A percentile compares a stretch with the other conserved stretches of the same genome.
Conservation (phyloP, 371 early-diverging fungal species). For the Mortierella sp. region DNA sequence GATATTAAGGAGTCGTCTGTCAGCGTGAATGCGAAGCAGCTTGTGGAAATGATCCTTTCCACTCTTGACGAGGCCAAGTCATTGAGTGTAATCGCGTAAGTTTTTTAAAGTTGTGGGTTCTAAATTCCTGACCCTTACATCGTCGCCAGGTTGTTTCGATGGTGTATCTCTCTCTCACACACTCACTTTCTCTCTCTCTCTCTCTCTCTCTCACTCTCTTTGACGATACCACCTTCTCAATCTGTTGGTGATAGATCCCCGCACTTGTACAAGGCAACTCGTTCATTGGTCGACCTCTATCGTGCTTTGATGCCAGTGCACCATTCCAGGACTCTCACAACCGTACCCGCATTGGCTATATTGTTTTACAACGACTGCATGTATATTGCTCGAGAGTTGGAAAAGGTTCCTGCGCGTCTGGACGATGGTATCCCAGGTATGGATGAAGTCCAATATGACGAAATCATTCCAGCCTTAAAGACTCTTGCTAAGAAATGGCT, state of each 20-base stretch:
- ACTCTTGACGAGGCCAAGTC: slow-evolving; percentile 31
- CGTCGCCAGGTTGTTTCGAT: not conserved
- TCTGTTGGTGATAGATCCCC: slow-evolving; percentile 21
- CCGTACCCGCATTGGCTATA: slow-evolving; percentile 69
- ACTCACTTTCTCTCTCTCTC: too few species aligned
- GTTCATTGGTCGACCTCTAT: slow-evolving; percentile 51
- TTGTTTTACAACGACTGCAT: slow-evolving; percentile 82
- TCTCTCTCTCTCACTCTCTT: not conserved
- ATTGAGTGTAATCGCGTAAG: slow-evolving; percentile 48
- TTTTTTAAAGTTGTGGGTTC: not conserved
- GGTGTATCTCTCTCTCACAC: not conserved
- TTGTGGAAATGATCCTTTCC: slow-evolving; percentile 47
- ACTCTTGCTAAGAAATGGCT: slow-evolving; percentile 59
- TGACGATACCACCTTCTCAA: too few species aligned
- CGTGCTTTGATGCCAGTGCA: slow-evolving; percentile 51
- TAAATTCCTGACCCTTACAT: not conserved
- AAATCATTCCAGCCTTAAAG: slow-evolving; percentile 56
- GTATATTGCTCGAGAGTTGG: slow-evolving; percentile 68
- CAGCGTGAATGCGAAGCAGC: slow-evolving; percentile 32
- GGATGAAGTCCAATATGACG: slow-evolving; percentile 62
- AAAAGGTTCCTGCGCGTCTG: slow-evolving; percentile 24
- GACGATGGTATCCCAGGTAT: slow-evolving; percentile 50
- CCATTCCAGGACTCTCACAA: slow-evolving; percentile 39
- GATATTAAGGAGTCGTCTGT: slow-evolving; percentile 49
- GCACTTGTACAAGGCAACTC: slow-evolving; percentile 51